Conservation (phyloP, 768 basidiomycete genomes). For the Boletus rufocinnamomeus region DNA sequence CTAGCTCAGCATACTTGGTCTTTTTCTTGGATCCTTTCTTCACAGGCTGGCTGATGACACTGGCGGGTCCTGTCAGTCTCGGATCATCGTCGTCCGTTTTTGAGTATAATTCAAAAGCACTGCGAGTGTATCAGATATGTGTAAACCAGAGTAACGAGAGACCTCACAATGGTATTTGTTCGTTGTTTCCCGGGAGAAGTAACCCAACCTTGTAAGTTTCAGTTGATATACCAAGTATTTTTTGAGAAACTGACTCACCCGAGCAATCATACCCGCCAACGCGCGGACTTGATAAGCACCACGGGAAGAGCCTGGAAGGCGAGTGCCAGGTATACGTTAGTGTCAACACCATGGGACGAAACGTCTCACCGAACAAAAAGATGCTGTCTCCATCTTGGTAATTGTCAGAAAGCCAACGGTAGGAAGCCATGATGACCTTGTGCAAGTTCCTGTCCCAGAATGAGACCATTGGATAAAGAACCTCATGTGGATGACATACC, state of each 20-base stretch:
- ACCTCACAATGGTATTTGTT: conserved; percentile 42
- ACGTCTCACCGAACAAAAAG: conserved; percentile 41
- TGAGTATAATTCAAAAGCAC: conserved; percentile 43
- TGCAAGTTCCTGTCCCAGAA: conserved; percentile 36
- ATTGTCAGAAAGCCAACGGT: conserved; percentile 44
- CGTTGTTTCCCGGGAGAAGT: conserved; percentile 40
- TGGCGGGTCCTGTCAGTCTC: conserved; percentile 6
- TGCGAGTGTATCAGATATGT: conserved; percentile 13
- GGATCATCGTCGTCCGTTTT: conserved; percentile 25
- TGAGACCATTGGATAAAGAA: neutral
- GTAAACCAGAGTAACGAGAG: neutral
- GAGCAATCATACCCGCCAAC: conserved; percentile 47
- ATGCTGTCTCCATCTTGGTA: conserved; percentile 42
- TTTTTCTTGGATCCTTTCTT: conserved; percentile 8
- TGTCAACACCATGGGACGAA: neutral
- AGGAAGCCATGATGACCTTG: conserved; percentile 37
- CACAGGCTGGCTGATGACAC: conserved; percentile 9
- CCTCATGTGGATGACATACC: conserved; percentile 25
- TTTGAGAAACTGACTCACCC: conserved; percentile 22
- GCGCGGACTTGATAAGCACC: conserved; percentile 48
- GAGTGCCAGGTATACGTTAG: conserved; percentile 4
- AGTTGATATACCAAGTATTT: neutral
- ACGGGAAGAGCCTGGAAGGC: conserved; percentile 43
- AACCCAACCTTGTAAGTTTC: conserved; percentile 39
- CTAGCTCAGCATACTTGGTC: conserved; percentile 3